A percentile compares a stretch with the other conserved stretches of the same genome.
These are phyloP conservation scores for Penicillium thymicola DNA, from an alignment of 2,329 filamentous ascomycete genomes.

Conservation along the genomic window DNA sequence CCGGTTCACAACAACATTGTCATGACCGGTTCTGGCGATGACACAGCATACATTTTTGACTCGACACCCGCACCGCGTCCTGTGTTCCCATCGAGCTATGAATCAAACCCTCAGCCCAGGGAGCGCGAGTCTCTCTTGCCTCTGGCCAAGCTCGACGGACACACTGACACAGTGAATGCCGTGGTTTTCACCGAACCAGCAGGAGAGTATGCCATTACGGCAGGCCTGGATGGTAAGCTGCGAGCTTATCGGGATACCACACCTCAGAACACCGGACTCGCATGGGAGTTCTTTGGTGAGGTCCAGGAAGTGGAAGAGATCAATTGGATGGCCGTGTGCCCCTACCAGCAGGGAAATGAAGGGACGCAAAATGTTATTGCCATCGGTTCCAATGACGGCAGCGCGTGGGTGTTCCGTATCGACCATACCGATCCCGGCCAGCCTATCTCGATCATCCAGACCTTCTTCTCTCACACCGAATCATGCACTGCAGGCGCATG, in stretches of 20 bases:
- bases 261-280: slow-evolving; percentile 47
- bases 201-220: slow-evolving; percentile 82
- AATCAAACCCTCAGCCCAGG: slow-evolving; percentile 61
- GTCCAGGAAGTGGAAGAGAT: slow-evolving; percentile 90
- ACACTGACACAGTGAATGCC: slow-evolving; percentile 86
- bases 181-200: slow-evolving; percentile 77
- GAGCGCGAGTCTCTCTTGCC: slow-evolving; percentile 61
- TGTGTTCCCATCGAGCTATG: slow-evolving; percentile 72
- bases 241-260: slow-evolving; percentile 62
- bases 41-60: slow-evolving; percentile 84
- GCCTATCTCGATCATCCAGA: slow-evolving; percentile 78
- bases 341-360: slow-evolving; percentile 50
- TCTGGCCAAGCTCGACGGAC: slow-evolving; percentile 77
- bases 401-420: slow-evolving; percentile 93
- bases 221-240: slow-evolving; percentile 80
- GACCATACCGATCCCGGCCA: slow-evolving; percentile 60
- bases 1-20: slow-evolving; percentile 73
- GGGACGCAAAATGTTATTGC: slow-evolving; percentile 77
- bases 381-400: slow-evolving; percentile 83
- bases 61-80: slow-evolving; percentile 61
- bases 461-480: slow-evolving; percentile 85
- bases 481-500: slow-evolving; percentile 86
- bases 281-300: slow-evolving; percentile 69
- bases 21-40: slow-evolving; percentile 82
- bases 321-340: slow-evolving; percentile 81